A percentile compares a stretch with the other conserved stretches of the same genome.
Conservation (phyloP, 345 rosid genomes). For the Salix brachista region DNA sequence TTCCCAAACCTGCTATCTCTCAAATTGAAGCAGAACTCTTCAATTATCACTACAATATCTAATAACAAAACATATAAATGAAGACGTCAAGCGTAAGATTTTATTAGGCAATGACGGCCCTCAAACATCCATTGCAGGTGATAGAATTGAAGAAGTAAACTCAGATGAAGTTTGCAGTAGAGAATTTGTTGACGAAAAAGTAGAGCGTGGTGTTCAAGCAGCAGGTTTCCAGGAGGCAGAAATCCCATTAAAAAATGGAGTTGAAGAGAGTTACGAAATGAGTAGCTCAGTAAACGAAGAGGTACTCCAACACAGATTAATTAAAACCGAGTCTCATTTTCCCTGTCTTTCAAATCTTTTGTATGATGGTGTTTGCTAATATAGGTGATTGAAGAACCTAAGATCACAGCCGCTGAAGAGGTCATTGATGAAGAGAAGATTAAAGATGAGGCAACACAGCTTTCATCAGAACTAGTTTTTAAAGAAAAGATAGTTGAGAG, state of each 20-base stretch:
- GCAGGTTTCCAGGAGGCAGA: constrained; percentile 1
- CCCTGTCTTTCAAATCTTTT: not conserved
- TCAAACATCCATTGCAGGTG: constrained; percentile 9
- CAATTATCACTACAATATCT: too few relatives aligned
- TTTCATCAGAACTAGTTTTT: constrained; percentile 1
- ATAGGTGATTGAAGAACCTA: constrained; percentile 12
- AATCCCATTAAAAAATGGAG: constrained; percentile 8
- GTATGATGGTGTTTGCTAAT: not conserved
- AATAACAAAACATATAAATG: too few relatives aligned
- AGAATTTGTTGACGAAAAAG: not conserved
- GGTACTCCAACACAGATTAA: constrained; percentile 8
- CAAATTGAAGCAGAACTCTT: not conserved
- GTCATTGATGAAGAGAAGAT: not conserved
- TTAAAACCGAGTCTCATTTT: not conserved
- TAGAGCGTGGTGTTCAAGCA: constrained; percentile 6
- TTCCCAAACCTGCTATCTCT: not conserved
- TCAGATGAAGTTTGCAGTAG: not conserved
- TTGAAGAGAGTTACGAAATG: not conserved
- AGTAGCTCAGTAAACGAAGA: constrained; percentile 1
- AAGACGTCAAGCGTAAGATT: not conserved
- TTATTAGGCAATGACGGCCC: not conserved
- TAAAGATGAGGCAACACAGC: constrained; percentile 4
- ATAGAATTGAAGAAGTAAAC: not conserved
- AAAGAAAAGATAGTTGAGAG: not conserved
- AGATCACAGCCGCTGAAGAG: constrained; percentile 1